phyloP scores from a whole-genome alignment of 164 flowering plant species.

The Tetrastigma voinierianum region DNA sequence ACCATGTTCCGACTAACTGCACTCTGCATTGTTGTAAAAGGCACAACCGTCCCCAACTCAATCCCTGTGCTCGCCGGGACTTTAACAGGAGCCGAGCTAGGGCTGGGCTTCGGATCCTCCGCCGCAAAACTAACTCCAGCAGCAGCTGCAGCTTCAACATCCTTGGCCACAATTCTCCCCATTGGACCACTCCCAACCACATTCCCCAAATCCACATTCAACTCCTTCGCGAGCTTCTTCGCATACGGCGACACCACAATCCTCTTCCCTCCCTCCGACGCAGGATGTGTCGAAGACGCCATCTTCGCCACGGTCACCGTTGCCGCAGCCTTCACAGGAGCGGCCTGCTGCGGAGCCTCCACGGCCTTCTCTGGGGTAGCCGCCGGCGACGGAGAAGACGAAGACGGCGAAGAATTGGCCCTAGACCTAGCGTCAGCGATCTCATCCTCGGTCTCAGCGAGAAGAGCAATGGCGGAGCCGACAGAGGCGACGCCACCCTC shows the following conservation, averaged over 20 bases:
- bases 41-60: conserved; percentile 62
- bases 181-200: conserved; percentile 86
- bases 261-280: conserved; percentile 82
- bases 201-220: conserved; percentile 67
- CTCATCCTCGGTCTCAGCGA: conserved; percentile 91
- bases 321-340: conserved; percentile 4
- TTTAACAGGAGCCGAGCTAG: conserved; percentile 11
- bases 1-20: too few species aligned
- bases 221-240: conserved; percentile 87
- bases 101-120: conserved; percentile 16
- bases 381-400: conserved; percentile 12
- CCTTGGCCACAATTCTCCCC: conserved; percentile 92
- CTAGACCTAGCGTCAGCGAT: conserved; percentile 60
- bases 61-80: conserved; percentile 15
- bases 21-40: conserved; percentile 90
- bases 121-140: conserved; percentile 21
- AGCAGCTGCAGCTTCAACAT: conserved; percentile 72
- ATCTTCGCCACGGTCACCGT: conserved; percentile 9
- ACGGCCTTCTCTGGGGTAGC: conserved; percentile 14
- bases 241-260: conserved; percentile 95
- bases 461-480: conserved; percentile 87
- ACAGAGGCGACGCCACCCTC: conserved; percentile 98
- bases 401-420: conserved; percentile 26
- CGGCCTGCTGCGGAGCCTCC: conserved; percentile 10
- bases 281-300: conserved; percentile 65